Percentiles rank a stretch among this genome's conserved stretches.
phyloP scores from a whole-genome alignment of 306 rosid species.

The Fagus sylvatica region DNA sequence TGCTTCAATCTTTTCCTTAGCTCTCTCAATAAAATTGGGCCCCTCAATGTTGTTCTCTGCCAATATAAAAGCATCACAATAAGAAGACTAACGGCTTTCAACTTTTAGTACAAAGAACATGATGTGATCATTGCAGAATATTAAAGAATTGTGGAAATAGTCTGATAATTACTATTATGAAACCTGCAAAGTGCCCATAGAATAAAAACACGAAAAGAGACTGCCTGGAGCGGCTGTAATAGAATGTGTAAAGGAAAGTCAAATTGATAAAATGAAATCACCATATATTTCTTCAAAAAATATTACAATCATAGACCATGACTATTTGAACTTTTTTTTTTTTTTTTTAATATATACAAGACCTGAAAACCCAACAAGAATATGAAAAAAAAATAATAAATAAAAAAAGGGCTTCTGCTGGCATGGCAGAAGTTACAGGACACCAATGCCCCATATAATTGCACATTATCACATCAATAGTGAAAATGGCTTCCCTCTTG shows the following conservation, averaged over 20 bases:
- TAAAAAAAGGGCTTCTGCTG: conserved; percentile 37
- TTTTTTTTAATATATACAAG: too few species aligned
- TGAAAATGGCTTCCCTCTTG: conserved; percentile 64
- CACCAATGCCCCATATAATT: conserved; percentile 42
- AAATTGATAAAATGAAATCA: background rate
- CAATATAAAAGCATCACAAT: conserved; percentile 24
- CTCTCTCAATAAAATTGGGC: conserved; percentile 35
- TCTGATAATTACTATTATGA: background rate
- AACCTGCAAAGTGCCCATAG: background rate
- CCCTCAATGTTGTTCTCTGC: conserved; percentile 41
- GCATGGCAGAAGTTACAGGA: conserved; percentile 42
- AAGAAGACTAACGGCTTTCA: background rate
- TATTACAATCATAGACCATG: background rate
- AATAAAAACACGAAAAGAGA: background rate
- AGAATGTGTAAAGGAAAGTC: background rate
- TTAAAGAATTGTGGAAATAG: background rate
- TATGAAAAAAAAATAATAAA: conserved; percentile 31
- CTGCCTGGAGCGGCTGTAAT: background rate
- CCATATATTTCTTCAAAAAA: background rate
- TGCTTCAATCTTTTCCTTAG: conserved; percentile 54
- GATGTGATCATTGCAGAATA: background rate
- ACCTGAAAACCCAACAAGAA: conserved; percentile 41
- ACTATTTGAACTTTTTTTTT: background rate
- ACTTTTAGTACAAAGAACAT: conserved; percentile 1
- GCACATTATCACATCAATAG: conserved; percentile 55